Base-by-base conservation (phyloP, 129 eudicot species). In the Cynara cardunculus region DNA sequence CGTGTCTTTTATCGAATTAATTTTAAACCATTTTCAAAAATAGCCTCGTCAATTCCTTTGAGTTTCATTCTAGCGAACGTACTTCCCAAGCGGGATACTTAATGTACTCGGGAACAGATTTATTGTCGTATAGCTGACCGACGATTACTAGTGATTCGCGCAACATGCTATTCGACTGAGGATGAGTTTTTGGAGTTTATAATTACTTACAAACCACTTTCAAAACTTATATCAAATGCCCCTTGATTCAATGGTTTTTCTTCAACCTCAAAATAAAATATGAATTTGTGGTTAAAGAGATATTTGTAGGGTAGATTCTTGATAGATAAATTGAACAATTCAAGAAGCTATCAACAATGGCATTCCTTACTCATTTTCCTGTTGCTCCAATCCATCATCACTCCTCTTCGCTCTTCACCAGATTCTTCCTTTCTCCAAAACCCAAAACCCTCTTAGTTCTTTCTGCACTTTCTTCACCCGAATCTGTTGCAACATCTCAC, bases 341-440 rank as follows among this genome's bases (percentile, higher is more conserved):
- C 71, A 25, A 71, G 78, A 72, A 80, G 10, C 28, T 7, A 24
- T 83, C 79, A 71, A 77, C 82, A 77, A 78, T 77, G 82, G 82
- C 86, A 39, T 82, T 80, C 67, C 78, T 89, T 74, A 21, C 84
- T 81, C 93, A 69, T 69, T 85, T 39, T 78, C 87, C 79, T 32
- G 28, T 80, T 77, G 78, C 74, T 78, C 89, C 83, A 76, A 77
- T 75, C 59, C 83, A 78, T 6, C 82, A 41, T 32, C 87, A 80
- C 53, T 77, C 87, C 21, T 69, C 84, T 24, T 82, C 84, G 2
- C 81, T 85, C 72, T 77, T 73, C 73, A 49, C 85, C 44, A 78
- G 75, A 79, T 66, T 80, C 85, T 56, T 78, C 56, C 56, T 78
- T 44, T 49, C 80, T 56, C 70, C 79, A 4, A 87, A 77, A 76